Evolutionary conservation across 169 alveolate species (phyloP).

Genomic region (Ophryocystis elektroscirrha): DNA sequence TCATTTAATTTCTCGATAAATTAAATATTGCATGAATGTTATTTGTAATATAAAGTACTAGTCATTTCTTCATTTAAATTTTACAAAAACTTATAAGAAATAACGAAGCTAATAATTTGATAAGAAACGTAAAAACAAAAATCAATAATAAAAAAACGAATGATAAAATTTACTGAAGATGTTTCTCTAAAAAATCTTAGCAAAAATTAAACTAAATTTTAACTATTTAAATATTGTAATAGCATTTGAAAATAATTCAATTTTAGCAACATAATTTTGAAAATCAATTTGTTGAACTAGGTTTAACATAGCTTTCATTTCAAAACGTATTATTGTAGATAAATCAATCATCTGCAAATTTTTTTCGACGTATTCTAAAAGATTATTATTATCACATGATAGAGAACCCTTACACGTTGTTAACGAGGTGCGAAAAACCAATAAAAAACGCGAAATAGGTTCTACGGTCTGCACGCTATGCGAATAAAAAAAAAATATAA

Average conservation of each 20-base stretch:
- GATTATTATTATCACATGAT: constrained; percentile 26
- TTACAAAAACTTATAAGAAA: no score
- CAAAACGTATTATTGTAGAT: constrained; percentile 5
- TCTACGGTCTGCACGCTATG: constrained; percentile 67
- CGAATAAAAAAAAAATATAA: constrained; percentile 28
- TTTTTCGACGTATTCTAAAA: constrained; percentile 24
- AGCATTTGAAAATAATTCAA: neutral
- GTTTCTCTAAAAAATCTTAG: neutral
- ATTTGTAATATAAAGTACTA: no score
- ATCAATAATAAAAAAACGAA: neutral
- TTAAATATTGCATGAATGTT: no score
- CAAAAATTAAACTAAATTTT: neutral
- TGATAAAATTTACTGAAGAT: neutral
- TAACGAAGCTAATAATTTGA: no score
- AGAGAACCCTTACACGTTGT: constrained; percentile 38
- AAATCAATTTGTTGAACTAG: neutral
- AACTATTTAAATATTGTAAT: neutral
- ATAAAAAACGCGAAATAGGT: no score
- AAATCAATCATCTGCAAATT: constrained; percentile 23
- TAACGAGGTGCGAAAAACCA: no score
- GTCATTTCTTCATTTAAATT: no score
- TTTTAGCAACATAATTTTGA: neutral
- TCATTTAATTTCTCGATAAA: no score
- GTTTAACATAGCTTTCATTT: neutral
- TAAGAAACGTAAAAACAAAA: neutral